These are phyloP conservation scores for Aciculosporium take DNA, from an alignment of 2,329 filamentous ascomycete species.

Conservation along the genomic window DNA sequence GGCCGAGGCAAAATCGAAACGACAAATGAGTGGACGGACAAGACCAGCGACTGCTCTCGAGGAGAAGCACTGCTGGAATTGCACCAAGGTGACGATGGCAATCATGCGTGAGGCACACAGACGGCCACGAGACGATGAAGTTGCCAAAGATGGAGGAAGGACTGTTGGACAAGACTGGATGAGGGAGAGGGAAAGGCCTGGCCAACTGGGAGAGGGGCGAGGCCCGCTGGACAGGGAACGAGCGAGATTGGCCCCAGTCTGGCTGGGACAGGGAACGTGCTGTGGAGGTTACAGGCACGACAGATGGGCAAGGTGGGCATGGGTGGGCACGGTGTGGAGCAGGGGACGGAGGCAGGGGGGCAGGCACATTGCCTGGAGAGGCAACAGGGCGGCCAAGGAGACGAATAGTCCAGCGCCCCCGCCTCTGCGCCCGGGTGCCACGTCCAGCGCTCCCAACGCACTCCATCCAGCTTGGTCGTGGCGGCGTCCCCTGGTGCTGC, in stretches of 20 bases:
- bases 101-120: conserved; percentile 5
- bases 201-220: conserved; percentile 5
- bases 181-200: conserved; percentile 8
- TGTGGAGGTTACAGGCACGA: not conserved
- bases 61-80: conserved; percentile 40
- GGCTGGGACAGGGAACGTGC: not conserved
- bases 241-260: conserved; percentile 5
- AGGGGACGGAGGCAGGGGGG: not conserved
- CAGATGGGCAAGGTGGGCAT: not conserved
- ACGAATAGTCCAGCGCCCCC: too few relatives aligned
- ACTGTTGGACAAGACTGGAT: conserved; percentile 3
- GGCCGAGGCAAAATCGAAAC: conserved; percentile 16
- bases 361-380: not conserved
- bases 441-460: too few relatives aligned
- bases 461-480: too few relatives aligned
- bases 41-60: conserved; percentile 40
- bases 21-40: conserved; percentile 44
- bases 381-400: not conserved
- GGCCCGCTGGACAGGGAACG: conserved; percentile 6
- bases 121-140: conserved; percentile 5
- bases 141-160: conserved; percentile 5
- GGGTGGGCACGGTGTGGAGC: not conserved
- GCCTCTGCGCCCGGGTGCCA: too few relatives aligned
- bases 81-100: conserved; percentile 26
- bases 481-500: too few relatives aligned